Base-by-base conservation (phyloP, 805 yeast species). In the Jamesozyma lodderae region DNA sequence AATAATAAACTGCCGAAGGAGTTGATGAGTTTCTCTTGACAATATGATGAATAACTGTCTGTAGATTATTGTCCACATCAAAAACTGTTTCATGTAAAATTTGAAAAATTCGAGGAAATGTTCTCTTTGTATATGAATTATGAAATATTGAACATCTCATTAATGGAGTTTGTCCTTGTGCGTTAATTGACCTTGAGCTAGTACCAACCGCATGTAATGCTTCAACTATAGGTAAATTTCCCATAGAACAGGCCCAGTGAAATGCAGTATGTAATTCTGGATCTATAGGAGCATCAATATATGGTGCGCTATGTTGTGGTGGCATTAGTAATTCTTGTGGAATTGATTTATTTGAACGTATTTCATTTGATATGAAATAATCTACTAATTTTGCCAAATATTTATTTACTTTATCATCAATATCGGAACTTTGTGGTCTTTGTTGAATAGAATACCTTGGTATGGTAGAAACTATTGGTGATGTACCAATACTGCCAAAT, bases 171-270 rank as follows among this genome's bases (percentile, higher is more conserved):
- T 88, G 85, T 0, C 96, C 96, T 32, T 72, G 70, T 42, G 77
- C 70, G 51, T 82, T 82, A 13, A 72, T 61, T 3, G 40, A 75
- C 72, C 60, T 79, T 73, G 45, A 43, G 37, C 48, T 58, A 2
- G 95, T 92, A 4, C 95, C 94, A 28, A 80, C 75, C 21, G 77
- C 68, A 22, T 85, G 62, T 30, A 92, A 68, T 11, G 87, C 72
- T 47, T 81, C 92, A 40, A 85, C 78, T 62, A 88, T 77, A 33
- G 72, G 73, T 24, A 81, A 62, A 55, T 80, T 84, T 3, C 97
- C 98, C 74, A 92, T 86, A 1, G 97, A 82, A 43, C 96, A 86
- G 0, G 97, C 95, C 96, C 97, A 92, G 61, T 92, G 98, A 48
- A 92, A 77, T 2, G 95, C 81, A 0, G 96, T 83, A 55, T 92